Conservation (phyloP, 2,329 filamentous ascomycete genomes). For the Periconia sp. region DNA sequence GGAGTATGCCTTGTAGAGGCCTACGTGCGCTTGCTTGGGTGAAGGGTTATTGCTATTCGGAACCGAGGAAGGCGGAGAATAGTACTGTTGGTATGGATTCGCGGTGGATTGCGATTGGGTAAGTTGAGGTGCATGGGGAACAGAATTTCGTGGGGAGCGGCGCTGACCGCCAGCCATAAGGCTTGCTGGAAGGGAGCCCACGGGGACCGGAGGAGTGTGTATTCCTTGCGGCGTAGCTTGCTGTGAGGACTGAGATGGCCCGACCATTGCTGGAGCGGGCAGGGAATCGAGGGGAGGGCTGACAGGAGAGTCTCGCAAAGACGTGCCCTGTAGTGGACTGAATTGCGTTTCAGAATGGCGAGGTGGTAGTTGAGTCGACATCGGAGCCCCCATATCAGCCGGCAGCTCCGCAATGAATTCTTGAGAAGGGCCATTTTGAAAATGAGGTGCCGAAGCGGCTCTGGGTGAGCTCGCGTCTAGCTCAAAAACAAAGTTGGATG, state of each 20-base stretch:
- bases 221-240: constrained; percentile 3
- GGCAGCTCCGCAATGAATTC: constrained; percentile 27
- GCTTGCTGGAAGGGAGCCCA: constrained; percentile 22
- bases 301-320: constrained; percentile 7
- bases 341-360: constrained; percentile 1
- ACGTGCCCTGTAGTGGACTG: constrained; percentile 1
- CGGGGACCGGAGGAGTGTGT: constrained; percentile 10
- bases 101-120: background rate
- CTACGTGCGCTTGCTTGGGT: constrained; percentile 12
- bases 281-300: constrained; percentile 8
- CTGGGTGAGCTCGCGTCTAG: constrained; percentile 14
- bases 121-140: background rate
- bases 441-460: background rate
- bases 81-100: constrained; percentile 20
- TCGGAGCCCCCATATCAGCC: constrained; percentile 9
- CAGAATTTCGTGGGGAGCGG: constrained; percentile 4
- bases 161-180: constrained; percentile 22
- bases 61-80: constrained; percentile 11
- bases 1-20: constrained; percentile 30
- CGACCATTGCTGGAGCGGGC: background rate
- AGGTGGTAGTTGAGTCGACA: background rate
- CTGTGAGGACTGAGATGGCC: background rate
- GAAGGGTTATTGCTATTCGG: constrained; percentile 11
- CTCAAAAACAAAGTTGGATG: constrained; percentile 16
- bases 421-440: background rate